These are phyloP conservation scores for Vaccinium vitisidaea DNA, from an alignment of 148 eudicot species.

Conservation along the genomic window DNA sequence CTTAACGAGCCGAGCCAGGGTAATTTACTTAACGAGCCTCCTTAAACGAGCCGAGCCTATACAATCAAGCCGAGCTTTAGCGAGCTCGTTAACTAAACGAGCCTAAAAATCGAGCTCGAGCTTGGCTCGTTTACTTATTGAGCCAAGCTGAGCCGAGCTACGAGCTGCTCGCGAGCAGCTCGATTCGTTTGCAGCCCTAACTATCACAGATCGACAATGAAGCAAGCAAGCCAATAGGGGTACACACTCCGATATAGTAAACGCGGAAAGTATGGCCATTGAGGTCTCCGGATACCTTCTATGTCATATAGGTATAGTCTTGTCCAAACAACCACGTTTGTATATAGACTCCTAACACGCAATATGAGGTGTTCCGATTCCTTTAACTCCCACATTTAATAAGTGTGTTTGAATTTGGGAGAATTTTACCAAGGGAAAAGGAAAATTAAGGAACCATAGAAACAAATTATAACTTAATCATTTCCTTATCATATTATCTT, in stretches of 20 bases:
- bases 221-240: neutral
- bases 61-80: too few relatives aligned
- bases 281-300: neutral
- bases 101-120: too few relatives aligned
- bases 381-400: neutral
- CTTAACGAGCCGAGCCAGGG: too few relatives aligned
- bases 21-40: too few relatives aligned
- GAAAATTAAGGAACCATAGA: neutral
- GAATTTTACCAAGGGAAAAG: neutral
- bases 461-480: neutral
- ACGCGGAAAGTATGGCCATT: neutral
- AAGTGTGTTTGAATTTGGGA: neutral
- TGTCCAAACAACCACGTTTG: neutral
- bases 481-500: neutral
- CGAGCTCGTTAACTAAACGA: too few relatives aligned
- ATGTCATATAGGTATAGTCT: neutral
- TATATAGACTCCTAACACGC: neutral
- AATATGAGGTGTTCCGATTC: neutral
- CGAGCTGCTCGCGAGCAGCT: too few relatives aligned
- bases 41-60: too few relatives aligned
- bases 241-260: neutral
- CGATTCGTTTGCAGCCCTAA: too few relatives aligned
- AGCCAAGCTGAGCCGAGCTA: too few relatives aligned
- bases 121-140: too few relatives aligned
- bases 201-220: neutral